Evolutionary conservation across 768 basidiomycete genomes (phyloP).

Genomic region (Boletus eberwhitei): DNA sequence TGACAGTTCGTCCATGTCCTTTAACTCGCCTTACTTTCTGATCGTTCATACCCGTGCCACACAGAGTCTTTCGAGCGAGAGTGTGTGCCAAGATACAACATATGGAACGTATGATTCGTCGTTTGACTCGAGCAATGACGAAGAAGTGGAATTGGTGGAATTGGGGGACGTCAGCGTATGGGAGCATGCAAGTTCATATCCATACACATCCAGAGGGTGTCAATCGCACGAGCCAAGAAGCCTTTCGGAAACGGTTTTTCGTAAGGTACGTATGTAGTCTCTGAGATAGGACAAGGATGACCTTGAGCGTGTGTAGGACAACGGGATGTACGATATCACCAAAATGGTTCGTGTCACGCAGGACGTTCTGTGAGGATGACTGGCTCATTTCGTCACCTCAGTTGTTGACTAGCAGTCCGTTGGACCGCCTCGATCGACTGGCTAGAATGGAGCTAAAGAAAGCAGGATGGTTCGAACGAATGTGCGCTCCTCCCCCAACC

Average conservation of each 20-base stretch:
- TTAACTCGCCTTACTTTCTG: neutral
- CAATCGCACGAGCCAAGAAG: neutral
- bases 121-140: conserved; percentile 15
- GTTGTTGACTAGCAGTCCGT: conserved; percentile 24
- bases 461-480: conserved; percentile 31
- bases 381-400: conserved; percentile 10
- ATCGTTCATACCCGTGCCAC: neutral
- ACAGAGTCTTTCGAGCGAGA: conserved; percentile 18
- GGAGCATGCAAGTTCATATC: conserved; percentile 17
- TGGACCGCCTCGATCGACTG: conserved; percentile 29
- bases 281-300: neutral
- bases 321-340: conserved; percentile 19
- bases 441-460: conserved; percentile 30
- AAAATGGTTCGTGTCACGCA: conserved; percentile 23
- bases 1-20: conserved; percentile 15
- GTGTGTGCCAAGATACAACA: conserved; percentile 1
- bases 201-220: conserved; percentile 3
- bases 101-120: conserved; percentile 9
- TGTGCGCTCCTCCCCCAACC: conserved; percentile 1
- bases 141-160: conserved; percentile 17
- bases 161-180: conserved; percentile 10
- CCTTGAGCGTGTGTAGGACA: conserved; percentile 3
- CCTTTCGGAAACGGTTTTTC: neutral
- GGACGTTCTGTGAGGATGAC: neutral
- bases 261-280: conserved; percentile 13